These are phyloP conservation scores for Hygrophorus russula DNA, from an alignment of 768 basidiomycete species.

Conservation along the genomic window DNA sequence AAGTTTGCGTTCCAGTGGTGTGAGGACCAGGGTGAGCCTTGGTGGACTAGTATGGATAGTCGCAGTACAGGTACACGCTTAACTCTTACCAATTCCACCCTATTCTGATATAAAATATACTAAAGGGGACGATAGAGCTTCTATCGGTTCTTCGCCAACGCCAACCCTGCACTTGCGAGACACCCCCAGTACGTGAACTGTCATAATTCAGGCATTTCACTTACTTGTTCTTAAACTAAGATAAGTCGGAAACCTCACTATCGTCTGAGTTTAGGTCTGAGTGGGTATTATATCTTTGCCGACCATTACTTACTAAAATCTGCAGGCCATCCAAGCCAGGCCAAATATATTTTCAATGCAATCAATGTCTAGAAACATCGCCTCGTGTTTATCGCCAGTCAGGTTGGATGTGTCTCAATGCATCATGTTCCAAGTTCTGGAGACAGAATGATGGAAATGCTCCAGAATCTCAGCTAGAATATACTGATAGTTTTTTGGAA, in stretches of 20 bases:
- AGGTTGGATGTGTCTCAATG: constrained; percentile 55
- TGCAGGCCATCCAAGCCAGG: constrained; percentile 12
- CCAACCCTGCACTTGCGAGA: too few species aligned
- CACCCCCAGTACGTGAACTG: too few species aligned
- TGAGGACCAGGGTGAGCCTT: constrained; percentile 49
- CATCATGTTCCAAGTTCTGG: constrained; percentile 51
- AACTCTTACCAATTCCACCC: not conserved
- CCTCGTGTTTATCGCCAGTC: constrained; percentile 38
- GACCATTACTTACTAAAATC: not conserved
- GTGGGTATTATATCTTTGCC: not conserved
- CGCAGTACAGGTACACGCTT: not conserved
- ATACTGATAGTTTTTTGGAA: constrained; percentile 35
- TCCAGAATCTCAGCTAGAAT: constrained; percentile 29
- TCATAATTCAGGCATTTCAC: too few species aligned
- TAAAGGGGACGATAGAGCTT: not conserved
- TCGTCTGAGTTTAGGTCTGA: constrained; percentile 3
- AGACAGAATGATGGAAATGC: constrained; percentile 15
- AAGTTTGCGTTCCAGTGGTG: constrained; percentile 87
- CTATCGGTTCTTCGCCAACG: not conserved
- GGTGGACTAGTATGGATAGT: constrained; percentile 24
- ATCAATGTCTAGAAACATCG: constrained; percentile 29
- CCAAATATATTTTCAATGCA: constrained; percentile 23
- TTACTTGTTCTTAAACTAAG: too few species aligned
- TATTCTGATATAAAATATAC: too few species aligned
- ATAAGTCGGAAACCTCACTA: not conserved